phyloP scores from a whole-genome alignment of 495 filamentous ascomycete species.

The Penicillium ochrochloron region DNA sequence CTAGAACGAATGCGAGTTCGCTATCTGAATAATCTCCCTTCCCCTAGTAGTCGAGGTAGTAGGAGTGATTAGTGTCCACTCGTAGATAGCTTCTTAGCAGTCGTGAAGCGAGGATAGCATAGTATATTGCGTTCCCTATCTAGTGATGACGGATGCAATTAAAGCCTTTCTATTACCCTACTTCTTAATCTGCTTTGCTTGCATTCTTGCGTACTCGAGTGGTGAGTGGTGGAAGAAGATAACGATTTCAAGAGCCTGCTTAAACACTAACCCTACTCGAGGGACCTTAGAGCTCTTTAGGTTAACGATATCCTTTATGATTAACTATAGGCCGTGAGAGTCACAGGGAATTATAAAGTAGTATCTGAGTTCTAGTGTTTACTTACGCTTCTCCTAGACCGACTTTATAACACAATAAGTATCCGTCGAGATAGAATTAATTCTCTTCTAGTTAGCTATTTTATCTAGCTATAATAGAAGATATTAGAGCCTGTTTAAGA shows the following conservation, averaged over 20 bases:
- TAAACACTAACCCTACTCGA: not conserved
- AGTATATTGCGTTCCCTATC: not conserved
- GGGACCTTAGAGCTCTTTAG: not conserved
- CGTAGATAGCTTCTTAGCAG: not conserved
- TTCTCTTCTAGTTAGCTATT: slow-evolving; percentile 1
- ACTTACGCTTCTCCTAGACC: not conserved
- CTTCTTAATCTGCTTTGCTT: not conserved
- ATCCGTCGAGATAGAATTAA: not conserved
- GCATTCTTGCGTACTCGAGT: not conserved
- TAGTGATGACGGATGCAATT: not conserved
- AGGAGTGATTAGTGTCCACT: not conserved
- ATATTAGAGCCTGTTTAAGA: not conserved
- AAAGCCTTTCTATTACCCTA: not conserved
- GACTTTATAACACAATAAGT: not conserved
- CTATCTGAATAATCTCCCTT: slow-evolving; percentile 1
- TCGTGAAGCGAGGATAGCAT: slow-evolving; percentile 2
- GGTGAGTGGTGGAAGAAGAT: not conserved
- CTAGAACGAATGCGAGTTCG: not conserved
- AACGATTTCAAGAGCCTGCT: not conserved
- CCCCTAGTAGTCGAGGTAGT: not conserved
- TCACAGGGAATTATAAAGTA: not conserved
- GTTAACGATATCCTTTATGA: not conserved
- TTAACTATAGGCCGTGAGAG: not conserved
- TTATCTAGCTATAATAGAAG: not conserved
- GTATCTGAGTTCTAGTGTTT: not conserved